A percentile compares a stretch with the other conserved stretches of the same genome.
phyloP scores from a whole-genome alignment of 2,329 filamentous ascomycete genomes.

The Bipolaris sorokiniana region DNA sequence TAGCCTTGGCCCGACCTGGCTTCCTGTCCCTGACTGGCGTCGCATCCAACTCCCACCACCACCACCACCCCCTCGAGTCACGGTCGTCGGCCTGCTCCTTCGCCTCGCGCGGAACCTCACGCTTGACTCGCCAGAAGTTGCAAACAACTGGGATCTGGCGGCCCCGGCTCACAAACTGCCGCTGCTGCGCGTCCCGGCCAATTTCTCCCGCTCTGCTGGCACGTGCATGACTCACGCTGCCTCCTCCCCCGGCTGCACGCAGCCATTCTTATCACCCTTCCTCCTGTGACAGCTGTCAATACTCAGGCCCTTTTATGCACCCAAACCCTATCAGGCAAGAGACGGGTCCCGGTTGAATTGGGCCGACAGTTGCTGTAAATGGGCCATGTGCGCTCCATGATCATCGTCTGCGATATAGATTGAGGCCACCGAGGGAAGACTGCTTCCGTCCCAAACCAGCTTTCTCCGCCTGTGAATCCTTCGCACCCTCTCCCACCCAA shows the following conservation, averaged over 20 bases:
- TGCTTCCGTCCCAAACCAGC: background rate
- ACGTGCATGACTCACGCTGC: constrained; percentile 7
- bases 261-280: constrained; percentile 1
- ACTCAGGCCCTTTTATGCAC: constrained; percentile 10
- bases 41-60: background rate
- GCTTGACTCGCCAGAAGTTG: constrained; percentile 6
- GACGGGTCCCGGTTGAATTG: constrained; percentile 14
- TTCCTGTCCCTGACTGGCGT: background rate
- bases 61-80: background rate
- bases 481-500: too few species aligned
- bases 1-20: background rate
- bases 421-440: background rate
- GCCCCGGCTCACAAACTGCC: constrained; percentile 9
- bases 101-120: constrained; percentile 13
- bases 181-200: constrained; percentile 6
- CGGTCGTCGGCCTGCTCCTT: constrained; percentile 1
- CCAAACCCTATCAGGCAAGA: constrained; percentile 12
- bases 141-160: background rate
- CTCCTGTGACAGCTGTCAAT: constrained; percentile 17
- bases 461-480: too few species aligned
- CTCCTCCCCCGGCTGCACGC: background rate
- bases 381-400: constrained; percentile 2
- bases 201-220: constrained; percentile 5
- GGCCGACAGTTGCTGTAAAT: constrained; percentile 9
- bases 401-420: constrained; percentile 8